Percentiles rank a stretch among this genome's conserved stretches.
Conservation (phyloP, 2,329 filamentous ascomycete species). For the Hypocrella siamensis region DNA sequence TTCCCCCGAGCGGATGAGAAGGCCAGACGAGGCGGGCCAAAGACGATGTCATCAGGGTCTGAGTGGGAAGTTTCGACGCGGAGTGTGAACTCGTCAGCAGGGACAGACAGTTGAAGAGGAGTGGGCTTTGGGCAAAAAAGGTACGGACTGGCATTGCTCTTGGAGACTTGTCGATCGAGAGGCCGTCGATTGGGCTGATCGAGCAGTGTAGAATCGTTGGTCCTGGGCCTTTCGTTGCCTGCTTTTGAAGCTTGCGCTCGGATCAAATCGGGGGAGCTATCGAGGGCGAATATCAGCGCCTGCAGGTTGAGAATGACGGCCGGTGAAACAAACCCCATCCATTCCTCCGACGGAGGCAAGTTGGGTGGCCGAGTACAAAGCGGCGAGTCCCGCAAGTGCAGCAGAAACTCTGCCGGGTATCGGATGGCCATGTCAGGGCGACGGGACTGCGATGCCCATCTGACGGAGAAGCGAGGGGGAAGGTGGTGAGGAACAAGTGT, state of each 20-base stretch:
- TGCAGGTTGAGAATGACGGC: neutral
- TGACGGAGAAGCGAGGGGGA: conserved; percentile 7
- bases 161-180: conserved; percentile 36
- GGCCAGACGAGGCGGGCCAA: conserved; percentile 68
- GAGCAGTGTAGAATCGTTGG: conserved; percentile 26
- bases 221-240: conserved; percentile 26
- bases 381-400: conserved; percentile 65
- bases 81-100: neutral
- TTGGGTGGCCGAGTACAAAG: conserved; percentile 65
- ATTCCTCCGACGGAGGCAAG: conserved; percentile 77
- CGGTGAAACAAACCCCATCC: conserved; percentile 65
- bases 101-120: neutral
- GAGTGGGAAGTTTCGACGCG: conserved; percentile 1
- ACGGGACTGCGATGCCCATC: conserved; percentile 21
- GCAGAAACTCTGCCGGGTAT: conserved; percentile 65
- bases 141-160: conserved; percentile 40
- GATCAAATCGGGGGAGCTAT: conserved; percentile 27
- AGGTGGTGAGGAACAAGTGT: neutral
- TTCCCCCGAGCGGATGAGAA: conserved; percentile 62
- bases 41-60: conserved; percentile 68
- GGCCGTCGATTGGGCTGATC: conserved; percentile 37
- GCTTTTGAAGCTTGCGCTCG: conserved; percentile 27
- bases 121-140: neutral
- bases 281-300: conserved; percentile 10
- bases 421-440: conserved; percentile 34